Conservation (phyloP, 163 green algal genomes). For the Prototheca wickerhamii region DNA sequence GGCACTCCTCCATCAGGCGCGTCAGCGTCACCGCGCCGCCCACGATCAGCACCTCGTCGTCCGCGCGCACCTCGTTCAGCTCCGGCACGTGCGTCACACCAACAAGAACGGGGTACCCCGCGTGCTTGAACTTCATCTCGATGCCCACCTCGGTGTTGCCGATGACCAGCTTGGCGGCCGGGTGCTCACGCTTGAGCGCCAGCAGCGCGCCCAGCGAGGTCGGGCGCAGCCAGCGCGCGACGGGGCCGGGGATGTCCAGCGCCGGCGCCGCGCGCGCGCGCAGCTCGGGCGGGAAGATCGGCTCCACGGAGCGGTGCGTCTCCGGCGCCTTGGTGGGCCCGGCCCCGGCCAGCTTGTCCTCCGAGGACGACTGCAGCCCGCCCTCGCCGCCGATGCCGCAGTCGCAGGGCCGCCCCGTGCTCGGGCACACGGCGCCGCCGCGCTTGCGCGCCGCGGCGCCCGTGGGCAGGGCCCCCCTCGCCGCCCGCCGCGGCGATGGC, state of each 20-base stretch:
- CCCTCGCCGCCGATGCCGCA: constrained; percentile 30
- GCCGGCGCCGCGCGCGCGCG: constrained; percentile 33
- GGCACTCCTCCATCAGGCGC: constrained; percentile 37
- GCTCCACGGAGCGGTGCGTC: constrained; percentile 43
- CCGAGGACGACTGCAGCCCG: constrained; percentile 7
- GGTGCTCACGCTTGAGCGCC: constrained; percentile 52
- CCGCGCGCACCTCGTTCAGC: constrained; percentile 49
- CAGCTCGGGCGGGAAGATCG: constrained; percentile 90
- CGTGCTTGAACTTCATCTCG: constrained; percentile 94
- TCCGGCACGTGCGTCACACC: constrained; percentile 69
- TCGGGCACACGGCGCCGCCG: constrained; percentile 57
- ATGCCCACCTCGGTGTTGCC: constrained; percentile 93
- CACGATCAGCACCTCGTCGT: constrained; percentile 43
- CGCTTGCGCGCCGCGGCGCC: not conserved
- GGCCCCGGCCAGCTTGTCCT: constrained; percentile 20
- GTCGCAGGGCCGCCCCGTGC: constrained; percentile 70
- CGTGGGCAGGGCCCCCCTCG: not conserved
- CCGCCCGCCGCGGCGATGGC: constrained; percentile 51
- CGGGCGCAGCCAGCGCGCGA: constrained; percentile 49
- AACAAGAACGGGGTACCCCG: constrained; percentile 65
- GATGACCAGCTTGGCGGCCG: constrained; percentile 68
- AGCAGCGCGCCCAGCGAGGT: constrained; percentile 66
- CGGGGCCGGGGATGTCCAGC: constrained; percentile 48
- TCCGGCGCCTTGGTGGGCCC: not conserved
- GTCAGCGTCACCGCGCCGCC: constrained; percentile 76